Evolutionary conservation across 1,284 basidiomycete species (phyloP), one percentile per base, ranked within the genome.

Genomic region (Cryptococcus neoformans): DNA sequence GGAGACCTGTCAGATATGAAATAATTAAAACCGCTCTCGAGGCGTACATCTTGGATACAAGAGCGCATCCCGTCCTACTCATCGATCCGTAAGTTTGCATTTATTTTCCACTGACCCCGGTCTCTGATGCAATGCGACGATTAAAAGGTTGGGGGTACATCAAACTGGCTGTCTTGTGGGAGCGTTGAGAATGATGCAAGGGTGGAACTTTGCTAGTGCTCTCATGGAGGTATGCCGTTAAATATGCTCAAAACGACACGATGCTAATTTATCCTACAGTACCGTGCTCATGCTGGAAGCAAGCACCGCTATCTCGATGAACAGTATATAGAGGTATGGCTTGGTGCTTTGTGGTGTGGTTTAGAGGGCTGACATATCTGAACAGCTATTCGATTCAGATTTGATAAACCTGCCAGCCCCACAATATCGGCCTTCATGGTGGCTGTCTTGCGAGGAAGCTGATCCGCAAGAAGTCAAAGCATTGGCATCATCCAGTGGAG

Each of bases 271-370:
- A 7, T 4, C 6, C 28, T 1, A 6, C 49, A 75, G 75, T 77
- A 77, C 51, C 68, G 75, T 2, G 57, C 72, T 0, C 72, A 75
- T 53, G 70, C 73, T 34, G 74, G 74, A 0, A 67, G 68, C 3
- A 76, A 76, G 50, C 72, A 76, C 57, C 64, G 74, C 4, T 73
- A 73, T 48, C 60, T 67, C n/a, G 75, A 77, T 57, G 75, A 77
- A 56, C 73, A 75, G 47, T 77, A 76, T 51, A 77, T 77, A 53
- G 75, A 77, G 67, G 72, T 73, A 39, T 45, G 70, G 53, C 12
- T 28, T 37, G 3, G 2, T 9, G 46, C n/a, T 49, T 51, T 14
- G 7, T 11, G 9, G 28, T 14, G 16, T 35, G 16, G 10, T 21
- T 17, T 4, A 17, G 16, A 16, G 17, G 6, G 9, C 14, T 14